Evolutionary conservation across 2,329 filamentous ascomycete species (phyloP).

Genomic region (Falciphora oryzae): DNA sequence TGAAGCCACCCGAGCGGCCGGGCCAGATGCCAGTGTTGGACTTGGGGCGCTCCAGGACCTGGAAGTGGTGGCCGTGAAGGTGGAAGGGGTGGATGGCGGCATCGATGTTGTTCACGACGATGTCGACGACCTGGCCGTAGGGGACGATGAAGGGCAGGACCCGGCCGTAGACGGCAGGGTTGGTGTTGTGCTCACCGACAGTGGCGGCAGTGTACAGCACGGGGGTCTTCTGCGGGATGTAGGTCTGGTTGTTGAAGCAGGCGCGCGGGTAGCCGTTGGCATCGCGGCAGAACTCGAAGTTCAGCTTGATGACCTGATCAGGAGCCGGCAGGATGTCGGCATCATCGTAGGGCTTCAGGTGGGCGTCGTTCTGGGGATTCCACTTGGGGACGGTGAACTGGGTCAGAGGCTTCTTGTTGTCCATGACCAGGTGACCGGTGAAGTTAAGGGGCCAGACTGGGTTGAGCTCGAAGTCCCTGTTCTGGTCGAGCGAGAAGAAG

Average conservation of each 20-base stretch:
- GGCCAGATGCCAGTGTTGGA: constrained; percentile 32
- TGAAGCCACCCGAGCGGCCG: constrained; percentile 23
- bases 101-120: constrained; percentile 46
- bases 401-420: constrained; percentile 23
- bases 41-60: constrained; percentile 38
- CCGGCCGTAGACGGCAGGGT: constrained; percentile 36
- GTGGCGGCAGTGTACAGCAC: constrained; percentile 67
- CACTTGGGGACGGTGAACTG: constrained; percentile 28
- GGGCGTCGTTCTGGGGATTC: constrained; percentile 57
- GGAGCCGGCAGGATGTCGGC: constrained; percentile 29
- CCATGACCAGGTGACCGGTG: constrained; percentile 38
- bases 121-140: constrained; percentile 35
- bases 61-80: constrained; percentile 51
- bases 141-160: constrained; percentile 35
- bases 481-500: constrained; percentile 37
- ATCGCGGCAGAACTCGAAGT: constrained; percentile 54
- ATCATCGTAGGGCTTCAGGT: constrained; percentile 48
- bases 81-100: constrained; percentile 45
- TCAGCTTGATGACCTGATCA: constrained; percentile 49
- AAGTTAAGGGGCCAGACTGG: constrained; percentile 31
- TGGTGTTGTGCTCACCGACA: constrained; percentile 37
- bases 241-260: constrained; percentile 60
- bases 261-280: constrained; percentile 56
- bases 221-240: constrained; percentile 62
- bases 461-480: constrained; percentile 33